These are phyloP conservation scores for Trichophyton benhamiae DNA, from an alignment of 2,329 filamentous ascomycete genomes.

Conservation along the genomic window DNA sequence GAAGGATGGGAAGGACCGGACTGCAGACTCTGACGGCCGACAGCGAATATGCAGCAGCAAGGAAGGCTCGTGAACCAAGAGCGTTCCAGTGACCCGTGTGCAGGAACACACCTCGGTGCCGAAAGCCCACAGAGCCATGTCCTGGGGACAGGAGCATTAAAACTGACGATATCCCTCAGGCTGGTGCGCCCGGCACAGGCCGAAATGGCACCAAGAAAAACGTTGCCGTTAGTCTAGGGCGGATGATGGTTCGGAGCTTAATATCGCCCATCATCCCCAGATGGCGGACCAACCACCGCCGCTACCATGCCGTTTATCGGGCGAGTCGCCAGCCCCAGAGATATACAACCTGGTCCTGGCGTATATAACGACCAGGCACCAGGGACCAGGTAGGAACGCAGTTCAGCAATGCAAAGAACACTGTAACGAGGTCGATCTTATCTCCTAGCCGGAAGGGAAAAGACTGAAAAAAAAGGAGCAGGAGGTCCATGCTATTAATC, in stretches of 20 bases:
- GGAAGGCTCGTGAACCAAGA: background rate
- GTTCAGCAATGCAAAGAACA: background rate
- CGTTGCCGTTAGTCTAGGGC: background rate
- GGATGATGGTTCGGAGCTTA: background rate
- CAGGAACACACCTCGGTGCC: background rate
- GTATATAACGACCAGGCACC: background rate
- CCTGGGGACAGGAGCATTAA: background rate
- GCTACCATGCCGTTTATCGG: background rate
- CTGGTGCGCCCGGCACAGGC: constrained; percentile 1
- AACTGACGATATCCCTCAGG: background rate
- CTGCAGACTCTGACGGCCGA: background rate
- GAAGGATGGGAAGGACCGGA: background rate
- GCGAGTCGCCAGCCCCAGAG: background rate
- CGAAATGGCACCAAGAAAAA: constrained; percentile 1
- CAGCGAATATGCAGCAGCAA: background rate
- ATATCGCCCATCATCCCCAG: background rate
- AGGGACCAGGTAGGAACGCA: background rate
- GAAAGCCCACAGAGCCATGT: background rate
- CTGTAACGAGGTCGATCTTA: background rate
- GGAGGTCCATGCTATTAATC: background rate
- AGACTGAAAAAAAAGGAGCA: background rate
- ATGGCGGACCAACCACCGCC: background rate
- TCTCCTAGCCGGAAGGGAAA: background rate
- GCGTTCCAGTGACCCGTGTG: background rate
- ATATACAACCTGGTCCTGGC: background rate